phyloP scores from a whole-genome alignment of 2,329 filamentous ascomycete species.

The Aspergillus calidoustus region DNA sequence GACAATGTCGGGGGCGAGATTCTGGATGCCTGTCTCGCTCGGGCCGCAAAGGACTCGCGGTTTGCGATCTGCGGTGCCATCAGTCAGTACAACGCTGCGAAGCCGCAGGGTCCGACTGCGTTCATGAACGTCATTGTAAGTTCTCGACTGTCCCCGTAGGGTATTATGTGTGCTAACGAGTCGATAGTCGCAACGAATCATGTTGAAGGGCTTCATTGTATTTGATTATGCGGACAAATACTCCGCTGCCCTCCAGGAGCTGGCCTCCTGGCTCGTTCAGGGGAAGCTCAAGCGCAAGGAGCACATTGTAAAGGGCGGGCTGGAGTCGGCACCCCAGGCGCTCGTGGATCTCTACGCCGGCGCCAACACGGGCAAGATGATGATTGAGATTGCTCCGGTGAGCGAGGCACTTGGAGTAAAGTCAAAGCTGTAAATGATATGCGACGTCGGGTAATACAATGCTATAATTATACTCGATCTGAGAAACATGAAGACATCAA shows the following conservation, averaged over 20 bases:
- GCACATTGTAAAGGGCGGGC: slow-evolving; percentile 71
- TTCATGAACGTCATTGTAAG: slow-evolving; percentile 47
- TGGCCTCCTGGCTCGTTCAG: slow-evolving; percentile 70
- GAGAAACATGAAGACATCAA: background rate
- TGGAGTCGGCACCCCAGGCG: slow-evolving; percentile 66
- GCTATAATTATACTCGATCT: background rate
- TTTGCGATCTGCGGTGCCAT: slow-evolving; percentile 75
- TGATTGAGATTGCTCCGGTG: slow-evolving; percentile 50
- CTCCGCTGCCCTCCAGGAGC: slow-evolving; percentile 61
- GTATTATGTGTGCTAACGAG: slow-evolving; percentile 20
- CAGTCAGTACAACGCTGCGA: slow-evolving; percentile 68
- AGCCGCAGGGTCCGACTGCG: slow-evolving; percentile 60
- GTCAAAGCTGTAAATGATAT: slow-evolving; percentile 45
- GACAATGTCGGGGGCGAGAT: slow-evolving; percentile 77
- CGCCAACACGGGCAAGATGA: slow-evolving; percentile 70
- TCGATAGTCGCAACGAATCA: slow-evolving; percentile 43
- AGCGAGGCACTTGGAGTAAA: slow-evolving; percentile 39
- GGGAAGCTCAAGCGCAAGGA: slow-evolving; percentile 75
- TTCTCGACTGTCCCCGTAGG: background rate
- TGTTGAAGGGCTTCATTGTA: slow-evolving; percentile 74
- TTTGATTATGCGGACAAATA: slow-evolving; percentile 68
- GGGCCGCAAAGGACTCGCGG: slow-evolving; percentile 66
- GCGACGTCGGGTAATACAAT: background rate
- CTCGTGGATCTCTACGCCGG: slow-evolving; percentile 70
- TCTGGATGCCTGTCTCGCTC: slow-evolving; percentile 66